Conservation (phyloP, 73 alveolate genomes). For the Tetrahymena malaccensis region DNA sequence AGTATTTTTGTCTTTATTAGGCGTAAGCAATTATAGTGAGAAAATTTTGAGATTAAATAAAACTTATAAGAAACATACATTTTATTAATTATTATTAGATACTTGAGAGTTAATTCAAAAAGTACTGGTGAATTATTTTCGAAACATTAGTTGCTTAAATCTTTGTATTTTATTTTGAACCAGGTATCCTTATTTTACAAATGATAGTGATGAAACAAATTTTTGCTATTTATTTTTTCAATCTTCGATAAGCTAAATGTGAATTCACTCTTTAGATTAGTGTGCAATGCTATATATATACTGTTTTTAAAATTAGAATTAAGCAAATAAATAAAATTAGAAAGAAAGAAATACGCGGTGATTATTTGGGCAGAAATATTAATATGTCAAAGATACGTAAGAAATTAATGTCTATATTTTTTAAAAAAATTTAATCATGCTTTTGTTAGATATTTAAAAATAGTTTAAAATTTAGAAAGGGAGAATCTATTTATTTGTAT, state of each 20-base stretch:
- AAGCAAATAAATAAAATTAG: no score
- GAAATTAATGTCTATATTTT: not conserved
- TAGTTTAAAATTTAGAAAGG: not conserved
- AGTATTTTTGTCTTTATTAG: not conserved
- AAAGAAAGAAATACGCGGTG: not conserved
- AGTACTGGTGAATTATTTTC: not conserved
- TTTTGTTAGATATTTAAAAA: not conserved
- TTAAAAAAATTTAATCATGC: not conserved
- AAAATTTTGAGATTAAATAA: not conserved
- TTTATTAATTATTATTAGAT: not conserved
- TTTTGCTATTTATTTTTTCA: not conserved
- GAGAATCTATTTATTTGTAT: not conserved
- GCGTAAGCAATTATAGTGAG: not conserved
- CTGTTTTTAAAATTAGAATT: not conserved
- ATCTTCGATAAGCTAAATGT: no score
- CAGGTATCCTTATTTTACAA: no score
- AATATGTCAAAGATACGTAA: not conserved
- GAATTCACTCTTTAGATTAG: no score
- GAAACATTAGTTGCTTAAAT: not conserved
- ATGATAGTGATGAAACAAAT: not conserved
- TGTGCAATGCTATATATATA: not conserved
- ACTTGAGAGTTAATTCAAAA: not conserved
- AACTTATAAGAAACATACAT: not conserved
- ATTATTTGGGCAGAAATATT: not conserved
- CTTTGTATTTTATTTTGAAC: no score